Percentiles rank a stretch among this genome's conserved stretches.
phyloP scores from a whole-genome alignment of 257 asterid species.

The Plantago ovata region DNA sequence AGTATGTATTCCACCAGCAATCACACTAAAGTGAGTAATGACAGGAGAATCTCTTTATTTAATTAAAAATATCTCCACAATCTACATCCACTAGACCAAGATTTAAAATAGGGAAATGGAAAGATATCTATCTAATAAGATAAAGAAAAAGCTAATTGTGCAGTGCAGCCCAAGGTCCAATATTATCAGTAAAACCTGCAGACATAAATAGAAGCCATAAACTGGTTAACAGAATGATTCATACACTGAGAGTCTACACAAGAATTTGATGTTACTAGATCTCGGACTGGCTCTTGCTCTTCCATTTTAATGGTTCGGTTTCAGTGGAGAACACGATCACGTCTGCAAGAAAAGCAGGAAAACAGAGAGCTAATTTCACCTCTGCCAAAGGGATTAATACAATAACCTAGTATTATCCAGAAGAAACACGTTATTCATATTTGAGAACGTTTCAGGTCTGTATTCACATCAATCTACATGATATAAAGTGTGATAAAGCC shows the following conservation, averaged over 20 bases:
- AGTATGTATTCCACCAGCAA: background rate
- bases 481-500: background rate
- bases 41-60: conserved; percentile 13
- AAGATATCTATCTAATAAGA: background rate
- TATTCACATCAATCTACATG: background rate
- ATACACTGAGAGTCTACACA: too few relatives aligned
- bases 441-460: background rate
- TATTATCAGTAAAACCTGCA: background rate
- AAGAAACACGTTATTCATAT: background rate
- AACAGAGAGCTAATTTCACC: too few relatives aligned
- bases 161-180: background rate
- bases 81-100: conserved; percentile 21
- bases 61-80: conserved; percentile 4
- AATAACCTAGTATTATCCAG: too few relatives aligned
- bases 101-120: conserved; percentile 11
- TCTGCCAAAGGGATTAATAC: too few relatives aligned
- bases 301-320: too few relatives aligned
- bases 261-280: too few relatives aligned
- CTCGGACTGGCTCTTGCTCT: too few relatives aligned
- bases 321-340: too few relatives aligned
- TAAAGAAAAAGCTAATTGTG: background rate
- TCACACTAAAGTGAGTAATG: conserved; percentile 16
- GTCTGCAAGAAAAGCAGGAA: too few relatives aligned
- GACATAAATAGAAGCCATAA: background rate
- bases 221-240: background rate